These are phyloP conservation scores for Bromus sterilis DNA, from an alignment of 176 grass and related monocot genomes.

Conservation along the genomic window DNA sequence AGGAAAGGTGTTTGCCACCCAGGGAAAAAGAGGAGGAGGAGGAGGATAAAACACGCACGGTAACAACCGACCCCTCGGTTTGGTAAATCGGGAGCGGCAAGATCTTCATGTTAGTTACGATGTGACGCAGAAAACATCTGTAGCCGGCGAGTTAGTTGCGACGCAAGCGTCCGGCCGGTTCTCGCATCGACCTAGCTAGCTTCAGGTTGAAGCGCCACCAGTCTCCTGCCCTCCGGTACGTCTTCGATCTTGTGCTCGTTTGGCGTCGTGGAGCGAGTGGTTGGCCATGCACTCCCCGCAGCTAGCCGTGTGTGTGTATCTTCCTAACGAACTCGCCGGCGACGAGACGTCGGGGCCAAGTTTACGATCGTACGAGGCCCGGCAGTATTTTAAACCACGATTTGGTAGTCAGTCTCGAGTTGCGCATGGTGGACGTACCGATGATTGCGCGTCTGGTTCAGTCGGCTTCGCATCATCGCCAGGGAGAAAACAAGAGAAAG, in stretches of 20 bases:
- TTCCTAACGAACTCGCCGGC: neutral
- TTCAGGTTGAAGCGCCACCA: conserved; percentile 11
- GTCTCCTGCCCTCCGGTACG: no score
- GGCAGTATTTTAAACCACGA: conserved; percentile 12
- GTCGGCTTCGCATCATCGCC: neutral
- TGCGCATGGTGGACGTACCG: neutral
- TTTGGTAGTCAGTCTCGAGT: conserved; percentile 26
- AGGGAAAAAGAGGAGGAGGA: neutral
- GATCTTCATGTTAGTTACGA: conserved; percentile 25
- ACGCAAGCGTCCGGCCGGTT: neutral
- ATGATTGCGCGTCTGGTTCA: neutral
- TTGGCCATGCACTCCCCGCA: neutral
- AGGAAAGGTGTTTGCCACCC: neutral
- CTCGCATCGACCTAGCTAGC: neutral
- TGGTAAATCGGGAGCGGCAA: neutral
- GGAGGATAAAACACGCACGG: neutral
- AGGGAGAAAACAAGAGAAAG: neutral
- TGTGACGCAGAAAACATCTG: conserved; percentile 9
- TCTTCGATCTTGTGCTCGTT: neutral
- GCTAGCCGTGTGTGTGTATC: neutral
- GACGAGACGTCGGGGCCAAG: conserved; percentile 22
- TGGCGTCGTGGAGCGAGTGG: conserved; percentile 32
- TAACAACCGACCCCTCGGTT: neutral
- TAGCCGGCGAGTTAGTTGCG: conserved; percentile 17
- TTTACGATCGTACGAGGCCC: neutral